Conservation (phyloP, 768 basidiomycete genomes). For the Collybiopsis luxurians region DNA sequence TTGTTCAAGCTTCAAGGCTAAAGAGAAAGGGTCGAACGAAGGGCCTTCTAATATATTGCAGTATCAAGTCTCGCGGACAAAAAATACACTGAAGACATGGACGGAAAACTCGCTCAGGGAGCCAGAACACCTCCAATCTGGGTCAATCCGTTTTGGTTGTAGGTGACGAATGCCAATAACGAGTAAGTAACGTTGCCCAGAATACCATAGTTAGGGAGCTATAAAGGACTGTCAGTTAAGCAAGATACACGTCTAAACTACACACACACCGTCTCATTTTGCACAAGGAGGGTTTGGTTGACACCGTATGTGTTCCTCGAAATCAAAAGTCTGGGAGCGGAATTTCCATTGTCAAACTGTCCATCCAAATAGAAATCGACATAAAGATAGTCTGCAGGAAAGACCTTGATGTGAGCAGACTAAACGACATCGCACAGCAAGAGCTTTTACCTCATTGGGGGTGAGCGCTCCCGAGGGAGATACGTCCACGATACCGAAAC, state of each 20-base stretch:
- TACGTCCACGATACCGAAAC: not conserved
- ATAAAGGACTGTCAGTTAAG: not conserved
- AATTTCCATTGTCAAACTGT: not conserved
- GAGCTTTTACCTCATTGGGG: not conserved
- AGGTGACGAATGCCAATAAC: conserved; percentile 1
- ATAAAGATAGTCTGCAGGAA: not conserved
- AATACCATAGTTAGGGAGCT: not conserved
- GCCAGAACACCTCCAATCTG: not conserved
- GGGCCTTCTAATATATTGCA: not conserved
- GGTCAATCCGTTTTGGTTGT: not conserved
- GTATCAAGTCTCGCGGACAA: not conserved
- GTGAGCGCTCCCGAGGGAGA: not conserved
- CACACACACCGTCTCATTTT: not conserved
- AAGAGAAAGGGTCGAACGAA: conserved; percentile 9
- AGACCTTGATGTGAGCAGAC: no score
- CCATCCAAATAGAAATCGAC: conserved; percentile 3
- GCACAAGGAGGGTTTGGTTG: not conserved
- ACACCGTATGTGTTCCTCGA: not conserved
- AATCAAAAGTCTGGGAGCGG: not conserved
- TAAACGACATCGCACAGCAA: no score
- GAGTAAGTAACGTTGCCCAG: not conserved
- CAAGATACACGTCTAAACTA: not conserved
- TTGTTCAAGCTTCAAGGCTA: conserved; percentile 24
- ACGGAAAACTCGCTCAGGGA: no score
- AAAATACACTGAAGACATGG: no score